Evolutionary conservation across 2,329 filamentous ascomycete species (phyloP), one percentile per base, ranked within the genome.

Genomic region (Lachnellula arida): DNA sequence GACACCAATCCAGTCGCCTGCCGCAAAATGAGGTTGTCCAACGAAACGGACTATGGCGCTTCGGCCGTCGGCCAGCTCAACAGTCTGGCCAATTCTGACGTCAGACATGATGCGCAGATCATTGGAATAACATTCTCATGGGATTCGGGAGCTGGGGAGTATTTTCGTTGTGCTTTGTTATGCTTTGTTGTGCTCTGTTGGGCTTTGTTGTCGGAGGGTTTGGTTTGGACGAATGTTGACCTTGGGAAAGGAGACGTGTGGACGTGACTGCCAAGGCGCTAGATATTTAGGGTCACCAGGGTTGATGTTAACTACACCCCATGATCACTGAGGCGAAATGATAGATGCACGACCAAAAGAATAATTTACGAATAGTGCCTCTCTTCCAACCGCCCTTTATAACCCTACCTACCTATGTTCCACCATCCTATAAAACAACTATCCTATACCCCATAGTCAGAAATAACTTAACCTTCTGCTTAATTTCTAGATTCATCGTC

Each of bases 1-100:
- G 57, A 97, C 82, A 61, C 93, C 93, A 57, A 97, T 79, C 91
- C 92, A 97, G 59, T 89, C 85, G 60, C 92, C 93, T 5, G 80
- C 76, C 56, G 91, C 85, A 73, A 97, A 96, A 65, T 82, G 77
- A 39, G 93, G 91, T 54, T 81, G 76, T 67, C 94, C 94, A 58
- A 90, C 78, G 73, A 89, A 99, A 66, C 89, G 89, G 62, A 99
- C 82, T 58, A 82, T 81, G 64, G 83, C 94, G 65, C 81, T 81
- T 65, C 88, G 86, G 67, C 88, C 88, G 73, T 96, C 88, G 67
- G 80, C 83, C 64, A 96, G 85, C 73, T 86, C 84, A 72, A 97
- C 66, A 32, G 60, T 65, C 57, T 70, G 67, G 53, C 68, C 68
- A 59, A 78, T 72, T 67, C 76, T 77, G 66, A 83, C 76, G 60